These are phyloP conservation scores for Globisporangium yorkense DNA, from an alignment of 352 stramenopile genomes.

Conservation along the genomic window DNA sequence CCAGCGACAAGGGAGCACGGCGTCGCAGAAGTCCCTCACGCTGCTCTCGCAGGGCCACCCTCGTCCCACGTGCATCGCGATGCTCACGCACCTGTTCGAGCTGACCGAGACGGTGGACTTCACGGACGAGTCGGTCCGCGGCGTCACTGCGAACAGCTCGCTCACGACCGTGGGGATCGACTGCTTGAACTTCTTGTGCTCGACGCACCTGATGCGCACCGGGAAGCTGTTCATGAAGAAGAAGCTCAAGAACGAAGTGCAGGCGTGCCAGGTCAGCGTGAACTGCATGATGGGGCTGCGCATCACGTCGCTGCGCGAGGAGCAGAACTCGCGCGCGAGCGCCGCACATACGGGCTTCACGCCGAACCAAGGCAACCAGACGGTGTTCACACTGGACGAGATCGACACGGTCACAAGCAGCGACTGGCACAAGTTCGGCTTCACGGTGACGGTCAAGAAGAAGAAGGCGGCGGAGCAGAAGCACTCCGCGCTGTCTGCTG, in stretches of 20 bases:
- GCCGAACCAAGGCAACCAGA: constrained; percentile 56
- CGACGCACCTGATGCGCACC: constrained; percentile 72
- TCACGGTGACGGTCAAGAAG: constrained; percentile 68
- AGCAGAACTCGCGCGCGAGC: constrained; percentile 24
- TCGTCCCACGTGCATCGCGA: constrained; percentile 62
- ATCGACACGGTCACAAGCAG: constrained; percentile 68
- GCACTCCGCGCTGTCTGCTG: constrained; percentile 1
- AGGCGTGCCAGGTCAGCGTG: constrained; percentile 58
- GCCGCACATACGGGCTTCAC: constrained; percentile 45
- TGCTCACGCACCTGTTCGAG: constrained; percentile 82
- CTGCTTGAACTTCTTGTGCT: constrained; percentile 83
- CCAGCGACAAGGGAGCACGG: constrained; percentile 35
- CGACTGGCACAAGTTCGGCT: constrained; percentile 70
- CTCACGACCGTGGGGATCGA: constrained; percentile 70
- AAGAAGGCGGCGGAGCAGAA: constrained; percentile 16
- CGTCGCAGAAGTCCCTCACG: constrained; percentile 63
- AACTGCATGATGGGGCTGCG: constrained; percentile 88
- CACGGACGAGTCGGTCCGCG: constrained; percentile 35
- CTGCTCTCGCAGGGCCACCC: constrained; percentile 63
- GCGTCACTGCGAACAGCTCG: constrained; percentile 22
- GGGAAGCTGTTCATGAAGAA: constrained; percentile 59
- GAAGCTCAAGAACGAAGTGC: constrained; percentile 77
- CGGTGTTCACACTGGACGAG: constrained; percentile 72
- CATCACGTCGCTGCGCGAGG: constrained; percentile 54
- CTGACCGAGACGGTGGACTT: constrained; percentile 84